Percentiles rank a stretch among this genome's conserved stretches.
Evolutionary conservation across 306 rosid genomes (phyloP).

Genomic region (Morella rubra): DNA sequence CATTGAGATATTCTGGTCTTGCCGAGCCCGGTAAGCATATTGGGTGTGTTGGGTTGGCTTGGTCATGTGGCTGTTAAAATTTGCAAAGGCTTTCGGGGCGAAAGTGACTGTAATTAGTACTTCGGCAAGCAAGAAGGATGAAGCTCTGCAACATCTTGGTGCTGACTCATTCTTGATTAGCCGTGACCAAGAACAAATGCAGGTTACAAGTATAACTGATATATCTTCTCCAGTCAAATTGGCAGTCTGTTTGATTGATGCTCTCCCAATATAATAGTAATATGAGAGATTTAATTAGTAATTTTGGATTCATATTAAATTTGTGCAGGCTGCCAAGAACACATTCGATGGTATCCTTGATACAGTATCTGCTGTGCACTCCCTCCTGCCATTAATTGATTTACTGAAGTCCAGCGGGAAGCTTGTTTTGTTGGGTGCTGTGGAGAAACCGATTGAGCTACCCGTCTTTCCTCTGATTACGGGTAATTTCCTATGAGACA

Average conservation of each 20-base stretch:
- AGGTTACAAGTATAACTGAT: slow-evolving; percentile 8
- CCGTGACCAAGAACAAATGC: slow-evolving; percentile 34
- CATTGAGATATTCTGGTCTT: slow-evolving; percentile 41
- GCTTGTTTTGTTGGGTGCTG: slow-evolving; percentile 49
- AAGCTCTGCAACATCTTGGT: slow-evolving; percentile 43
- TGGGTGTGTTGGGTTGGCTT: slow-evolving; percentile 50
- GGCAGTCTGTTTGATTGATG: not conserved
- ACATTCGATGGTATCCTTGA: slow-evolving; percentile 63
- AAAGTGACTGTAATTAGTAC: slow-evolving; percentile 50
- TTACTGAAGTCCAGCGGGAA: slow-evolving; percentile 48
- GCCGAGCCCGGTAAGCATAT: slow-evolving; percentile 29
- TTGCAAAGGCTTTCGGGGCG: slow-evolving; percentile 44
- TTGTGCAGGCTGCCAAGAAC: too few species aligned
- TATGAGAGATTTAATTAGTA: too few species aligned
- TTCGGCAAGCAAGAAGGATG: slow-evolving; percentile 37
- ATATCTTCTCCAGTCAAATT: not conserved
- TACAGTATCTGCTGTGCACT: slow-evolving; percentile 45
- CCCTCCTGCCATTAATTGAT: slow-evolving; percentile 42
- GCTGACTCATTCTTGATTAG: slow-evolving; percentile 52
- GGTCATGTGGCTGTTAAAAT: slow-evolving; percentile 57
- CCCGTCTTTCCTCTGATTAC: slow-evolving; percentile 18
- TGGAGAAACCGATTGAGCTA: slow-evolving; percentile 39
- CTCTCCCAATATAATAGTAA: too few species aligned
- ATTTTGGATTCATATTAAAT: too few species aligned
- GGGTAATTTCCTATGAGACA: slow-evolving; percentile 27